Percentiles rank a stretch among this genome's conserved stretches.
Conservation (phyloP, 495 filamentous ascomycete species). For the Lepraria neglecta region DNA sequence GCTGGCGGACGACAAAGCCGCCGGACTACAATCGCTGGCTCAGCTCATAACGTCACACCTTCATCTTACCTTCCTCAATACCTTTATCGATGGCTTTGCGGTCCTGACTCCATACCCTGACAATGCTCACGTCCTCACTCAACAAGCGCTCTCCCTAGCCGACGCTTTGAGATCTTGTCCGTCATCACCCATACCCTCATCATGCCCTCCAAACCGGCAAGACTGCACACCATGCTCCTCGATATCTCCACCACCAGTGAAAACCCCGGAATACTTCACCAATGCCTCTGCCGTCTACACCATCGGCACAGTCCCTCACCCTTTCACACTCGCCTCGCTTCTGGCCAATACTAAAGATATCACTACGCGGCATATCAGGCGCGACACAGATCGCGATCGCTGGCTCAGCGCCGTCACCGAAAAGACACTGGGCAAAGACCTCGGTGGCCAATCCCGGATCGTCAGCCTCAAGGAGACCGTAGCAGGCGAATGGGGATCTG, state of each 20-base stretch:
- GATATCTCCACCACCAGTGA: constrained; percentile 49
- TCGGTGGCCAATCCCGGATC: constrained; percentile 57
- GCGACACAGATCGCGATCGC: constrained; percentile 65
- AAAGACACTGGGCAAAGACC: constrained; percentile 53
- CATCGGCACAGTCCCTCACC: constrained; percentile 84
- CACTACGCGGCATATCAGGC: constrained; percentile 62
- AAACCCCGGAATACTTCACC: constrained; percentile 50
- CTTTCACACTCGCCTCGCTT: constrained; percentile 70
- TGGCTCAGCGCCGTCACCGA: constrained; percentile 74
- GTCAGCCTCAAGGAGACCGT: constrained; percentile 76
- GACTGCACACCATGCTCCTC: constrained; percentile 68
- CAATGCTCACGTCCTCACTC: constrained; percentile 63
- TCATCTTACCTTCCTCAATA: constrained; percentile 75
- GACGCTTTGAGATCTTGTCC: constrained; percentile 67
- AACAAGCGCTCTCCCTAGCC: constrained; percentile 64
- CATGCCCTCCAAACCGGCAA: constrained; percentile 78
- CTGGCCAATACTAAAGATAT: constrained; percentile 47
- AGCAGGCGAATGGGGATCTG: constrained; percentile 53
- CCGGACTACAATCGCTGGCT: constrained; percentile 57
- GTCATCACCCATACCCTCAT: constrained; percentile 57
- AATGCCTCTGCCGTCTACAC: constrained; percentile 64
- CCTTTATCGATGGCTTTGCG: constrained; percentile 67
- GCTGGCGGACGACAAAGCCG: constrained; percentile 45
- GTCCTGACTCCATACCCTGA: constrained; percentile 71
- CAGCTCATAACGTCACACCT: constrained; percentile 79